Base-by-base conservation (phyloP, 1,284 basidiomycete genomes). In the Puccinia novopanici region DNA sequence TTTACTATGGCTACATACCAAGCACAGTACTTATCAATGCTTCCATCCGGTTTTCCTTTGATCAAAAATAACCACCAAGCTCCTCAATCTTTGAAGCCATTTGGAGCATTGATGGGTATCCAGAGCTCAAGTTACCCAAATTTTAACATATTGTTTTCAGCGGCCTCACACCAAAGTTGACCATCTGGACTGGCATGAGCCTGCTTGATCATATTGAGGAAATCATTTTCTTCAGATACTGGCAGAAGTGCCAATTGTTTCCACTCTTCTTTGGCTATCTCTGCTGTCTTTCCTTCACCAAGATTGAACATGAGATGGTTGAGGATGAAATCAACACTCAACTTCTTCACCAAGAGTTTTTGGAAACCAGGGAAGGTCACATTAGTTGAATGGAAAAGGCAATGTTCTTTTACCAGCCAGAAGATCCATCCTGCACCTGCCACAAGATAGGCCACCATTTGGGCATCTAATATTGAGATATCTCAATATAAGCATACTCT, bases 1-100 rank as follows among this genome's bases (percentile, higher is more conserved):
- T 37, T 54, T 45, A 72, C 70, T 13, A 10, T 12, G 4, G 70
- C 70, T 15, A 72, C 70, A 54, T 72, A 72, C 24, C 70, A 12
- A 12, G 70, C 70, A 12, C 48, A 15, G 12, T 8, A 54, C 45
- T 54, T 48, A 12, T 52, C 48, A 15, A 72, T 54, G 9, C 10
- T 8, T 45, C n/a, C n/a, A n/a, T n/a, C n/a, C n/a, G n/a, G n/a
- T n/a, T n/a, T n/a, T n/a, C n/a, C n/a, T n/a, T n/a, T n/a, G n/a
- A n/a, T n/a, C n/a, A n/a, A n/a, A n/a, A n/a, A n/a, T n/a, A n/a
- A n/a, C n/a, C n/a, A n/a, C 27, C 50, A 15, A 2, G 48, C 70
- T 22, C 70, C 70, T 15, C 30, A 13, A 4, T 10, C 17, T n/a
- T 50, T 48, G 17, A 52, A 15, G 12, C 48, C 48, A 5, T 40